These are phyloP conservation scores for Miscanthus lutarioriparius DNA, from an alignment of 176 grass and related monocot species.

Conservation along the genomic window DNA sequence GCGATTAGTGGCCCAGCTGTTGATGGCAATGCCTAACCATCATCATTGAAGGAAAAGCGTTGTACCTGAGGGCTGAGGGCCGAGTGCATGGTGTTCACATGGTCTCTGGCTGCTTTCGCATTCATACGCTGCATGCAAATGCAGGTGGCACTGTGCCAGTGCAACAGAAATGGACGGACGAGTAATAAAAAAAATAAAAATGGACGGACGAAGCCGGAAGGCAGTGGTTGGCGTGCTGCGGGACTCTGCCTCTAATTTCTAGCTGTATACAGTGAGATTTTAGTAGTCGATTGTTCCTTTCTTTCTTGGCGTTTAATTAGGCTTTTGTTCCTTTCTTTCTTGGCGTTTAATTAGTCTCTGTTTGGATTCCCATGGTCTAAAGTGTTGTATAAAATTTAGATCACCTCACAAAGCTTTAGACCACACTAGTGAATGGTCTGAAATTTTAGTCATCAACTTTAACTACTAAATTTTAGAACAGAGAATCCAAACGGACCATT, in stretches of 20 bases:
- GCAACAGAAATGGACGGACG: conserved; percentile 1
- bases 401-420: no score
- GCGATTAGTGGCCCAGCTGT: not conserved
- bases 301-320: not conserved
- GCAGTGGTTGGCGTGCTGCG: not conserved
- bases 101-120: conserved; percentile 21
- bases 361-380: no score
- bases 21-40: not conserved
- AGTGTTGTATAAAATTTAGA: no score
- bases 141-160: conserved; percentile 22
- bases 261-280: not conserved
- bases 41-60: not conserved
- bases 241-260: not conserved
- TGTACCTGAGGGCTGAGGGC: not conserved
- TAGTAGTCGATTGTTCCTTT: not conserved
- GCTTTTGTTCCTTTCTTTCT: no score
- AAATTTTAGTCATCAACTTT: no score
- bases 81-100: not conserved
- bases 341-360: no score
- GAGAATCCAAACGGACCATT: no score
- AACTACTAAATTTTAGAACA: no score
- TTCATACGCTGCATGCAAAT: conserved; percentile 8
- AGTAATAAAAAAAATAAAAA: not conserved
- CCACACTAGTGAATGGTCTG: no score
- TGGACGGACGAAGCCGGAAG: not conserved